Conservation (phyloP, 75 land plant genomes). For the Isoetes taiwanensis region DNA sequence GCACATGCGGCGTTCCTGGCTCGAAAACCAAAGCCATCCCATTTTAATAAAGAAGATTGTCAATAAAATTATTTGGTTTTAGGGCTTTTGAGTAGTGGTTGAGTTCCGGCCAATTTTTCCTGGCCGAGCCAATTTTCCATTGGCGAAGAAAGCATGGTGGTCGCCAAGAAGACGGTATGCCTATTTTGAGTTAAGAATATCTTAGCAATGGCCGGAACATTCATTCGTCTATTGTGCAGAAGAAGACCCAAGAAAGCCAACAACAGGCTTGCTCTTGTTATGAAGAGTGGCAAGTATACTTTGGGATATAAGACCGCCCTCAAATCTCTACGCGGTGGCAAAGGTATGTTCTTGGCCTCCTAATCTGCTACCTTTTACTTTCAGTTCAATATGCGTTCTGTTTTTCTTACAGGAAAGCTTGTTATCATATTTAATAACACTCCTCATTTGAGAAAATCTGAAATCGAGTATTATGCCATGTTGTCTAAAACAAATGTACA, state of each 20-base stretch:
- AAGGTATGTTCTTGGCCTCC: conserved; percentile 28
- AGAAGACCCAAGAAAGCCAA: conserved; percentile 37
- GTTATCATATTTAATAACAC: conserved; percentile 45
- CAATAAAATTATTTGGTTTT: too few relatives aligned
- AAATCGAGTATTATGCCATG: conserved; percentile 71
- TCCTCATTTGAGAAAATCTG: conserved; percentile 47
- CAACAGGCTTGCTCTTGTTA: conserved; percentile 35
- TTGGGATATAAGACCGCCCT: conserved; percentile 45
- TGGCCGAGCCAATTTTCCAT: too few relatives aligned
- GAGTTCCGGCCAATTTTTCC: too few relatives aligned
- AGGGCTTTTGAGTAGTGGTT: too few relatives aligned
- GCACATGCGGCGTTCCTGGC: too few relatives aligned
- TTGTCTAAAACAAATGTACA: conserved; percentile 48
- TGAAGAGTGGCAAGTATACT: conserved; percentile 39
- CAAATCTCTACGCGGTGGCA: conserved; percentile 42
- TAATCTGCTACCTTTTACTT: background rate
- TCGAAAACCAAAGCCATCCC: too few relatives aligned
- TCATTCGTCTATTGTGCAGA: conserved; percentile 9
- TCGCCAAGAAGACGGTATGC: conserved; percentile 43
- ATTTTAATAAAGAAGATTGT: too few relatives aligned
- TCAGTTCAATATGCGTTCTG: background rate
- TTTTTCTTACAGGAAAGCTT: conserved; percentile 38
- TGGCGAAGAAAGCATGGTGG: too few relatives aligned
- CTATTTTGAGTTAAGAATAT: background rate
- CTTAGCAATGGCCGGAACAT: background rate